Base-by-base conservation (phyloP, 148 eudicot genomes). In the Diospyros lotus region DNA sequence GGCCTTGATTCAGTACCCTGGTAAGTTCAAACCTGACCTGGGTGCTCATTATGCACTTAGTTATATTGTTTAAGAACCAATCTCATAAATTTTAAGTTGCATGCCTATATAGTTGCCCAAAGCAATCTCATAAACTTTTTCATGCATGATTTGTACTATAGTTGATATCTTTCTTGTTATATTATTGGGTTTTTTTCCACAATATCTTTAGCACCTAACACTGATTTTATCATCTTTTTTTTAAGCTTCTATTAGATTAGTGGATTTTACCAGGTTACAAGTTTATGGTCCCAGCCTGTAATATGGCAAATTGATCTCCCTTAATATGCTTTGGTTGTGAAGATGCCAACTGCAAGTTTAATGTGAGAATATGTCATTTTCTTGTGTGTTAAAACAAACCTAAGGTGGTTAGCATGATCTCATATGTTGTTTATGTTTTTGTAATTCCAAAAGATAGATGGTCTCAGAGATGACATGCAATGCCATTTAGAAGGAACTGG, bases 1-100 rank as follows among this genome's bases (percentile, higher is more conserved):
- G 82, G 99, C 99, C 71, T 85, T 95, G 88, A 82, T 95, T 77
- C 99, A 95, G 79, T 95, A 92, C 81, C 94, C 97, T 73, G 98
- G 98, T 90, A 79, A 82, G 76, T 75, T 61, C 28, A 64, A 41
- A 65, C 43, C 48, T 44, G 18, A 43, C 13, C 59, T 28, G 28
- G 28, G 28, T 28, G 28, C 28, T 28, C 28, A 28, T 28, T 15
- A 8, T n/a, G 6, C 28, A 1, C 69, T 15, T 66, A 66, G 12
- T 54, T 45, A 12, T 56, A 43, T 41, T 58, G 9, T 28, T 40
- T 51, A 4, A 14, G 52, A 52, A 39, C 28, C 51, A 9, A 48
- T 64, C 17, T 4, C 18, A 41, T 55, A 70, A 14, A 54, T 54
- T 28, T 38, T 52, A 40, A 38, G 38, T 70, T 39, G 3, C n/a